phyloP scores from a whole-genome alignment of 352 stramenopile genomes.

The Phytopythium chamaehyphon region DNA sequence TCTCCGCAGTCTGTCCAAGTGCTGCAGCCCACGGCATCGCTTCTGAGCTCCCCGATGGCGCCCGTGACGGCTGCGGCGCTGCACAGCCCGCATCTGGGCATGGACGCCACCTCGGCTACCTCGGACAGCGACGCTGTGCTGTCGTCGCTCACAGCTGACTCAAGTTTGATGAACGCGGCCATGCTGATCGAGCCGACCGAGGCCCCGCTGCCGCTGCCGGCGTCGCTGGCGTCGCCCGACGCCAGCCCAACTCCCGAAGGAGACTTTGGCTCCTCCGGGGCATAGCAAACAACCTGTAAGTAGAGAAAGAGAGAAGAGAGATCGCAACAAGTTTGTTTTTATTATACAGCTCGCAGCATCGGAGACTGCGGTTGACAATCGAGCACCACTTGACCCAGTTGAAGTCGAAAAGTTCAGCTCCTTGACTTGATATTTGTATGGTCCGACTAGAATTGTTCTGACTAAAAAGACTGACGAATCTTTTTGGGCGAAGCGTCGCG shows the following conservation, averaged over 20 bases:
- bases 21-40: conserved; percentile 2
- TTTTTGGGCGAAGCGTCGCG: too few relatives aligned
- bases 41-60: conserved; percentile 1
- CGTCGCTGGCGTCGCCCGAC: conserved; percentile 18
- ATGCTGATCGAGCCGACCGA: conserved; percentile 40
- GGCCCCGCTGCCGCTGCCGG: conserved; percentile 45
- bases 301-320: neutral
- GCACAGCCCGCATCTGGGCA: neutral
- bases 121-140: conserved; percentile 17
- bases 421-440: too few relatives aligned
- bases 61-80: conserved; percentile 5
- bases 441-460: too few relatives aligned
- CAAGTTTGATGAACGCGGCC: conserved; percentile 25
- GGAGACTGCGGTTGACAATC: too few relatives aligned
- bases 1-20: conserved; percentile 1
- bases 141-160: conserved; percentile 21
- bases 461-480: too few relatives aligned
- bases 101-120: conserved; percentile 6
- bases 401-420: too few relatives aligned
- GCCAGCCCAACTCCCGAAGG: conserved; percentile 7
- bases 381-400: neutral
- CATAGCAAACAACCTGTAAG: conserved; percentile 8
- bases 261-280: conserved; percentile 16
- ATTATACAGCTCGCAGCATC: neutral
- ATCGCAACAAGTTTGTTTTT: neutral